Conservation (phyloP, 1,284 basidiomycete species). For the Puccinia horiana region DNA sequence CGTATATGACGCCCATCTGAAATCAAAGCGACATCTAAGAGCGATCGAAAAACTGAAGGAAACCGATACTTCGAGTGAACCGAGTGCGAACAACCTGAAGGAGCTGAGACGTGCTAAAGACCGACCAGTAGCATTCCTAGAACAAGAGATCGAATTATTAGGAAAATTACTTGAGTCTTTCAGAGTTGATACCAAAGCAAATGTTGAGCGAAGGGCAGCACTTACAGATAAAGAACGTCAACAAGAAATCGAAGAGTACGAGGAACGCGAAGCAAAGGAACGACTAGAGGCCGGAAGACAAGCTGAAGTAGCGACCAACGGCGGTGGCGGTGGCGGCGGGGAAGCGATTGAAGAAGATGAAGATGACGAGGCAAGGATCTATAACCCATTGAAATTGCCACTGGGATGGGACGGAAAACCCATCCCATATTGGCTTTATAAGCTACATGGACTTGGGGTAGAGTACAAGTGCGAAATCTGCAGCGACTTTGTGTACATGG, state of each 20-base stretch:
- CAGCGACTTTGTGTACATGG: conserved; percentile 65
- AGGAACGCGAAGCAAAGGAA: conserved; percentile 62
- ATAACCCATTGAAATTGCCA: conserved; percentile 95
- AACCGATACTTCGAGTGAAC: conserved; percentile 51
- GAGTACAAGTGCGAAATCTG: conserved; percentile 99
- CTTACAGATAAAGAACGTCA: conserved; percentile 94
- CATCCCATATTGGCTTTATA: conserved; percentile 98
- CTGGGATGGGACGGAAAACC: conserved; percentile 98
- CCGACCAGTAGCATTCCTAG: conserved; percentile 46
- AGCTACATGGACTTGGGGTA: conserved; percentile 92
- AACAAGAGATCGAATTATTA: conserved; percentile 40
- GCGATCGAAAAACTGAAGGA: conserved; percentile 72
- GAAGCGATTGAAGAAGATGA: conserved; percentile 61
- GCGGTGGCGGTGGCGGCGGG: conserved; percentile 50
- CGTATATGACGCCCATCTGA: conserved; percentile 93
- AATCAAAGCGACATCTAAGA: conserved; percentile 91
- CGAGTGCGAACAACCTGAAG: conserved; percentile 50
- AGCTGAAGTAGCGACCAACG: conserved; percentile 58
- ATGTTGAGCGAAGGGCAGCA: conserved; percentile 93
- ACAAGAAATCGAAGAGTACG: conserved; percentile 75
- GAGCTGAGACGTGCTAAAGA: conserved; percentile 52
- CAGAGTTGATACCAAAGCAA: conserved; percentile 81
- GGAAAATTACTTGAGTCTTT: conserved; percentile 67
- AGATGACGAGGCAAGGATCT: conserved; percentile 90
- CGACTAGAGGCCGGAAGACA: conserved; percentile 67